Evolutionary conservation across 305 asterid species (phyloP), one percentile per base, ranked within the genome.

Genomic region (Rubia tinctorum): DNA sequence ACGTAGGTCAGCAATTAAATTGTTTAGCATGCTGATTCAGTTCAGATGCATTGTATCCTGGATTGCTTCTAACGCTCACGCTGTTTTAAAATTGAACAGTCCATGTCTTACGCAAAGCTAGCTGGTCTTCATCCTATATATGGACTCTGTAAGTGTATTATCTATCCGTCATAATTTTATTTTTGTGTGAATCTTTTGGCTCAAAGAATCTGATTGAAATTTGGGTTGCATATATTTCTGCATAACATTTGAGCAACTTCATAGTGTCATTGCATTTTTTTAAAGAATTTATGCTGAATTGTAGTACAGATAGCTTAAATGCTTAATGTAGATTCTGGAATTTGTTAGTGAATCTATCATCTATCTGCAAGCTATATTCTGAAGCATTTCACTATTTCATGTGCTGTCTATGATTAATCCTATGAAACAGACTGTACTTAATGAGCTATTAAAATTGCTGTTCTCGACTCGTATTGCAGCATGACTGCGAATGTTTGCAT

Each of bases 31-130:
- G 30, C 49, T 61, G 22, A 45, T 17, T 17, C 37, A 9, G 13
- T 23, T 62, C 43, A 2, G 63, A 13, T 45, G 27, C 4, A 18
- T 72, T 23, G 1, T 43, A 18, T 69, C 56, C 72, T 44, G 69
- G 40, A 56, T 67, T 49, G 58, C 14, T 59, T 72, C 49, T 78
- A 42, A 81, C 66, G 30, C 9, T 71, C 73, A 22, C 59, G 71
- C 71, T 68, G 39, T 51, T 69, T 79, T 71, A 76, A n/a, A 90
- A 43, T 66, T 75, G 69, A 73, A 17, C 92, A 95, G 99, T 92
- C 99, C 49, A 95, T 95, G 99, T 95, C 99, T 60, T 92, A 95
- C 68, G 99, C 99, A 30, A 95, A 95, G 96, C 95, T 95, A 74
- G 99, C 99, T 74, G 99, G 96, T 63, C 91, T 95, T 72, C 94